Evolutionary conservation across 139 green algal species (phyloP).

Genomic region (Micromonas pusilla): DNA sequence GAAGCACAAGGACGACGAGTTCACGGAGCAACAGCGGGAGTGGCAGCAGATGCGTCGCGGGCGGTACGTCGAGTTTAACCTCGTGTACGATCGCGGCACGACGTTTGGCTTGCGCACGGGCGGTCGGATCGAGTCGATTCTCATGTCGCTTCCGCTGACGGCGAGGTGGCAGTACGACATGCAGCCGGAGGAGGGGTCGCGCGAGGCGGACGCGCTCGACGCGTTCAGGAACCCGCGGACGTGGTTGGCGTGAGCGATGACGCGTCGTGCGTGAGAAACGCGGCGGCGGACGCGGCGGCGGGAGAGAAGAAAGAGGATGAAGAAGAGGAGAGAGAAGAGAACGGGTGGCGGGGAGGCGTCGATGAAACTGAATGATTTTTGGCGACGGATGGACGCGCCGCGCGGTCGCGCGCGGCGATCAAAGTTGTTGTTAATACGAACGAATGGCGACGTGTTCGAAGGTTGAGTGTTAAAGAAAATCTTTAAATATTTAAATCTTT

Average conservation of each 20-base stretch:
- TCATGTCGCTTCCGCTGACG: constrained; percentile 55
- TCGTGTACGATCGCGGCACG: constrained; percentile 94
- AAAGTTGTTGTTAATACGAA: too few relatives aligned
- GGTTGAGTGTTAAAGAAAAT: too few relatives aligned
- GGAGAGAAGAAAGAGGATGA: too few relatives aligned
- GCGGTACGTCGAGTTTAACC: constrained; percentile 97
- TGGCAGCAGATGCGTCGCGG: constrained; percentile 89
- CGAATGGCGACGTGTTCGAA: too few relatives aligned
- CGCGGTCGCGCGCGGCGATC: too few relatives aligned
- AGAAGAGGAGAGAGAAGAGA: too few relatives aligned
- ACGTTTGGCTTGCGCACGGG: constrained; percentile 98
- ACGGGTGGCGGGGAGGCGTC: too few relatives aligned
- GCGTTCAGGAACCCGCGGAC: constrained; percentile 62
- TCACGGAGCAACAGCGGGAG: constrained; percentile 77
- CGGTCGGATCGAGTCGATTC: constrained; percentile 87
- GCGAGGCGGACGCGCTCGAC: constrained; percentile 78
- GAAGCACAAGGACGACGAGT: constrained; percentile 86
- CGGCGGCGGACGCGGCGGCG: too few relatives aligned
- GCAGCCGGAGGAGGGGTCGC: constrained; percentile 51
- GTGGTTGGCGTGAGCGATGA: constrained; percentile 18
- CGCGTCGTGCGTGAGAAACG: too few relatives aligned
- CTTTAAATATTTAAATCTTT: too few relatives aligned
- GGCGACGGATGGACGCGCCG: too few relatives aligned
- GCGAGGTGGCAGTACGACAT: constrained; percentile 86
- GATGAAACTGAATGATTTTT: too few relatives aligned